Evolutionary conservation across 768 basidiomycete genomes (phyloP).

Genomic region (Tephrocybe sp.): DNA sequence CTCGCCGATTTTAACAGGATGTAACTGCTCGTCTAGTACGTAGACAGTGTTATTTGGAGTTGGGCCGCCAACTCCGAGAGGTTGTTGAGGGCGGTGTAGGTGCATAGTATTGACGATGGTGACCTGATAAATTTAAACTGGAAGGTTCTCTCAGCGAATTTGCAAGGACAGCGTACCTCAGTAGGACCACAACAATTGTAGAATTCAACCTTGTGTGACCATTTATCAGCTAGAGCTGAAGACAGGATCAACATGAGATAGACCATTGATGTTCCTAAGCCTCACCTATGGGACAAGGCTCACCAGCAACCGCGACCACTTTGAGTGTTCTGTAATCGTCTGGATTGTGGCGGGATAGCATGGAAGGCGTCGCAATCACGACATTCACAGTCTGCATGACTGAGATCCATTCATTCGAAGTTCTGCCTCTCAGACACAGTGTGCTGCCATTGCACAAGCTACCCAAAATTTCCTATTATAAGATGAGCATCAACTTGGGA

Average conservation of each 20-base stretch:
- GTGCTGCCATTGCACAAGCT: conserved; percentile 51
- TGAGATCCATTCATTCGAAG: conserved; percentile 47
- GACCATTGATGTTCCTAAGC: not conserved
- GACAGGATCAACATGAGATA: not conserved
- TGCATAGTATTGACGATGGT: conserved; percentile 57
- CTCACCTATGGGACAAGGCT: conserved; percentile 48
- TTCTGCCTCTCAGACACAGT: conserved; percentile 51
- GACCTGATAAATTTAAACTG: conserved; percentile 27
- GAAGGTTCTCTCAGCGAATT: not conserved
- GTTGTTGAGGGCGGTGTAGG: conserved; percentile 35
- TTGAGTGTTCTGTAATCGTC: conserved; percentile 50
- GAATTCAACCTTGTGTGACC: conserved; percentile 42
- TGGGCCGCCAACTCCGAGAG: conserved; percentile 45
- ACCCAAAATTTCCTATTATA: conserved; percentile 53
- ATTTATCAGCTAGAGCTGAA: conserved; percentile 38
- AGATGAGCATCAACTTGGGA: conserved; percentile 34
- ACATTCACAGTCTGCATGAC: conserved; percentile 50
- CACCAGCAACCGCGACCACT: conserved; percentile 50
- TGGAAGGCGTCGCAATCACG: conserved; percentile 55
- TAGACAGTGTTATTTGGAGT: conserved; percentile 49
- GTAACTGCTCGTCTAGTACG: conserved; percentile 36
- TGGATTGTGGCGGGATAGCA: conserved; percentile 47
- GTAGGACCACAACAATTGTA: conserved; percentile 57
- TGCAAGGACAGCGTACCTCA: conserved; percentile 38
- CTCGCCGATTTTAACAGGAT: conserved; percentile 35